phyloP scores from a whole-genome alignment of 2,329 filamentous ascomycete genomes.

The Pseudomassariella vexata region DNA sequence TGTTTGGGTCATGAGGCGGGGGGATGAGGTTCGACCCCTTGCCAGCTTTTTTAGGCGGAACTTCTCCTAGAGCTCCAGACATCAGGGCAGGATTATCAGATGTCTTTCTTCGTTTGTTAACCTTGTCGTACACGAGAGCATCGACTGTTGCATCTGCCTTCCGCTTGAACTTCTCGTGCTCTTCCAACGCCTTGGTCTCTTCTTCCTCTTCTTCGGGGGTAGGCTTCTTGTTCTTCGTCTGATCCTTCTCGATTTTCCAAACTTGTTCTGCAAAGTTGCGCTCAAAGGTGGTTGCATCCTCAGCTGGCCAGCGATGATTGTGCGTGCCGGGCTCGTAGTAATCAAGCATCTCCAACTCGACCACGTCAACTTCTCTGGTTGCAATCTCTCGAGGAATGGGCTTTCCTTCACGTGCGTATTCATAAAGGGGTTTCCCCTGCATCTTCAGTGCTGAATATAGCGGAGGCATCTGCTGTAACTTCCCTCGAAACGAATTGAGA shows the following conservation, averaged over 20 bases:
- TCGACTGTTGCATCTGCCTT: constrained; percentile 54
- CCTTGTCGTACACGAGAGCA: constrained; percentile 46
- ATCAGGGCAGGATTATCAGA: constrained; percentile 32
- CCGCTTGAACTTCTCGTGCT: constrained; percentile 52
- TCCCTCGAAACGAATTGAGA: constrained; percentile 69
- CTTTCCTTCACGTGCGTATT: constrained; percentile 88
- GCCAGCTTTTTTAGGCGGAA: constrained; percentile 37
- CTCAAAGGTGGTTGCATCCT: constrained; percentile 71
- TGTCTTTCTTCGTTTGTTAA: constrained; percentile 30
- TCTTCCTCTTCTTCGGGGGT: constrained; percentile 50
- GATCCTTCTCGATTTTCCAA: constrained; percentile 55
- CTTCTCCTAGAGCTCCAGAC: constrained; percentile 49
- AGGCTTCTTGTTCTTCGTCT: constrained; percentile 41
- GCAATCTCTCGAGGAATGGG: constrained; percentile 81
- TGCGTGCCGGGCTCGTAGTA: constrained; percentile 82
- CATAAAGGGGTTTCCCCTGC: constrained; percentile 89
- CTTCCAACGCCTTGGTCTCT: constrained; percentile 48
- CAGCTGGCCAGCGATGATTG: constrained; percentile 69
- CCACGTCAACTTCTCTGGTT: constrained; percentile 71
- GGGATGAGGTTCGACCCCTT: constrained; percentile 51
- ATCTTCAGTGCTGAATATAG: constrained; percentile 91
- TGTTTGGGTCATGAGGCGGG: constrained; percentile 36
- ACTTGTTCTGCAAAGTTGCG: constrained; percentile 70
- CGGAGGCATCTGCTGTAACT: constrained; percentile 83
- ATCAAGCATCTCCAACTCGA: constrained; percentile 73